A percentile compares a stretch with the other conserved stretches of the same genome.
These are phyloP conservation scores for Thraustotheca clavata DNA, from an alignment of 352 stramenopile genomes.

Conservation along the genomic window DNA sequence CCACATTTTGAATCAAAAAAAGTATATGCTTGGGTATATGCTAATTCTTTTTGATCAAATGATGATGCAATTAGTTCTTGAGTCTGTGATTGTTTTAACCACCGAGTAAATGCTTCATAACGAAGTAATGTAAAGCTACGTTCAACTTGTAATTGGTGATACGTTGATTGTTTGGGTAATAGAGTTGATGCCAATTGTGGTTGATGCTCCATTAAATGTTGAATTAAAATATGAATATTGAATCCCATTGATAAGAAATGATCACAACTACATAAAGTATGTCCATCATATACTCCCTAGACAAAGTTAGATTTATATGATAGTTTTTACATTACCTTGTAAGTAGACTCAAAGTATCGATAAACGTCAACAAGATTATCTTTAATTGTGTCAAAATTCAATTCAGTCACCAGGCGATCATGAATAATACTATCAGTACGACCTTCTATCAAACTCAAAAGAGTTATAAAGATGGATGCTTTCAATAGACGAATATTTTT, in stretches of 20 bases:
- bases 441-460: constrained; percentile 59
- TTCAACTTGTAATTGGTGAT: background rate
- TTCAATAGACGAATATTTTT: constrained; percentile 33
- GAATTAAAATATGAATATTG: constrained; percentile 69
- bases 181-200: constrained; percentile 20
- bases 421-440: constrained; percentile 46
- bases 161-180: background rate
- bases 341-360: constrained; percentile 32
- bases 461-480: constrained; percentile 46
- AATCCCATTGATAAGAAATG: constrained; percentile 65
- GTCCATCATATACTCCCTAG: constrained; percentile 39
- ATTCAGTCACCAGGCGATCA: constrained; percentile 51
- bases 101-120: background rate
- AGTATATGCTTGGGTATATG: constrained; percentile 38
- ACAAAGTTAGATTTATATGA: background rate
- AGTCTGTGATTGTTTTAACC: background rate
- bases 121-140: background rate
- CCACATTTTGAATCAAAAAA: constrained; percentile 65
- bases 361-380: constrained; percentile 55
- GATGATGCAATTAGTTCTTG: background rate
- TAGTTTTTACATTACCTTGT: constrained; percentile 20
- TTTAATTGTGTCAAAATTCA: constrained; percentile 64
- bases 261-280: constrained; percentile 49
- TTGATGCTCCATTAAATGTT: constrained; percentile 48
- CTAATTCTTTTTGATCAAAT: background rate